phyloP scores from a whole-genome alignment of 1,139 yeast genomes.

The Hyphopichia khmerensis region DNA sequence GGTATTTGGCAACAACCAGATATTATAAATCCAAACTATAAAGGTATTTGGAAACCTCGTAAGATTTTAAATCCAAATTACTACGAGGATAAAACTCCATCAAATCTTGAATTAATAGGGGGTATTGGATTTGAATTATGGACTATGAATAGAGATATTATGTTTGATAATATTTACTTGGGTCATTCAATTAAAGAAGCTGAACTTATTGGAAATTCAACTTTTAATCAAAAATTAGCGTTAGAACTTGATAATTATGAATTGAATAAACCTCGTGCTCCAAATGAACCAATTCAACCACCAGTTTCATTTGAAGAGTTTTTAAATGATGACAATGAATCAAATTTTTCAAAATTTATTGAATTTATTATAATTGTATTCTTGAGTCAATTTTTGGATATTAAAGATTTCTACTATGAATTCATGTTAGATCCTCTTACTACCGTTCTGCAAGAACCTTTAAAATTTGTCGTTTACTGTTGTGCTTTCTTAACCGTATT shows the following conservation, averaged over 20 bases:
- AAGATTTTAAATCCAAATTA: constrained; percentile 67
- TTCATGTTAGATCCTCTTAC: constrained; percentile 42
- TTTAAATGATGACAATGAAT: constrained; percentile 23
- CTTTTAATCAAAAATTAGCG: constrained; percentile 62
- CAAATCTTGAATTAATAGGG: constrained; percentile 67
- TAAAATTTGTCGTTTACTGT: constrained; percentile 48
- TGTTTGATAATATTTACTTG: constrained; percentile 81
- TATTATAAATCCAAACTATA: constrained; percentile 70
- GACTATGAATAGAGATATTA: constrained; percentile 74
- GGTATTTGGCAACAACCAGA: constrained; percentile 78
- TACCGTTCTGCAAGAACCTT: constrained; percentile 44
- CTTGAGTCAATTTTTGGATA: constrained; percentile 22
- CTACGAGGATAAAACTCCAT: constrained; percentile 58
- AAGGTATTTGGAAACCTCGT: constrained; percentile 79
- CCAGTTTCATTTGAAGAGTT: constrained; percentile 41
- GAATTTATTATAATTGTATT: constrained; percentile 20
- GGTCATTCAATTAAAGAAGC: constrained; percentile 86
- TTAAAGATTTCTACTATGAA: constrained; percentile 32
- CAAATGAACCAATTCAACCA: constrained; percentile 38
- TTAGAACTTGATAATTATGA: constrained; percentile 50
- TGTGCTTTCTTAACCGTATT: constrained; percentile 36
- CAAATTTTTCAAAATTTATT: constrained; percentile 16
- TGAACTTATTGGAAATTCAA: constrained; percentile 73
- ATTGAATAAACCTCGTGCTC: constrained; percentile 36
- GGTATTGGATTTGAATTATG: constrained; percentile 89